Conservation (phyloP, 192 early-diverging fungal genomes). For the Podila minutissima region DNA sequence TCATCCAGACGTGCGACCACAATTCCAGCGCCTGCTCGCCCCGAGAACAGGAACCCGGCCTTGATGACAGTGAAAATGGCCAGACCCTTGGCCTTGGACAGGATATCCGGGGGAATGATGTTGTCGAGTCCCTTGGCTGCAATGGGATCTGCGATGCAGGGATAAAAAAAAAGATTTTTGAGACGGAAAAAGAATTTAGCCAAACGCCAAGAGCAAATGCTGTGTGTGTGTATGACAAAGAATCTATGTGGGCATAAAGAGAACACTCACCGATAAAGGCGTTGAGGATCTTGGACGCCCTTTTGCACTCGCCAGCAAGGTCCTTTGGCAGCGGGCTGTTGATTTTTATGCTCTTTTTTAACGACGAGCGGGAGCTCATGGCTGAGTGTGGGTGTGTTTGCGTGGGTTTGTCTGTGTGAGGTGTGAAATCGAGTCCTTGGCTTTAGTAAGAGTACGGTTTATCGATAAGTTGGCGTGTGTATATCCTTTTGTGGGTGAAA, state of each 20-base stretch:
- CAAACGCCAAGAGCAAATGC: constrained; percentile 1
- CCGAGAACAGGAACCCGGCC: constrained; percentile 93
- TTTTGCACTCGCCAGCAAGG: constrained; percentile 53
- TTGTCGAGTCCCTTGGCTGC: constrained; percentile 66
- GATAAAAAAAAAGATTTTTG: background rate
- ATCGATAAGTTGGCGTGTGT: background rate
- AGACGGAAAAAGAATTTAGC: constrained; percentile 1
- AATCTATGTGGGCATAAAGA: background rate
- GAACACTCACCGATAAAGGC: constrained; percentile 47
- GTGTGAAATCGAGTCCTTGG: background rate
- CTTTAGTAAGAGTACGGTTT: too few species aligned
- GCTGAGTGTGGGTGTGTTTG: background rate
- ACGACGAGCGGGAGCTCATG: background rate
- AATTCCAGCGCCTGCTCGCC: constrained; percentile 87
- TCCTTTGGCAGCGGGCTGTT: constrained; percentile 53
- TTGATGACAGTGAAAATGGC: constrained; percentile 95
- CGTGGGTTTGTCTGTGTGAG: background rate
- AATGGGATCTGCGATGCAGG: constrained; percentile 28
- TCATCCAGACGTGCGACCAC: constrained; percentile 81
- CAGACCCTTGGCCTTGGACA: constrained; percentile 87
- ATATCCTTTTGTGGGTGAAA: background rate
- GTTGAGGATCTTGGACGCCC: constrained; percentile 52
- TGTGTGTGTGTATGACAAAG: background rate
- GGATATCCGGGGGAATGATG: constrained; percentile 72
- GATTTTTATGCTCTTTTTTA: constrained; percentile 5